Evolutionary conservation across 2,329 filamentous ascomycete species (phyloP).

Genomic region (Xylariomycetidae sp.): DNA sequence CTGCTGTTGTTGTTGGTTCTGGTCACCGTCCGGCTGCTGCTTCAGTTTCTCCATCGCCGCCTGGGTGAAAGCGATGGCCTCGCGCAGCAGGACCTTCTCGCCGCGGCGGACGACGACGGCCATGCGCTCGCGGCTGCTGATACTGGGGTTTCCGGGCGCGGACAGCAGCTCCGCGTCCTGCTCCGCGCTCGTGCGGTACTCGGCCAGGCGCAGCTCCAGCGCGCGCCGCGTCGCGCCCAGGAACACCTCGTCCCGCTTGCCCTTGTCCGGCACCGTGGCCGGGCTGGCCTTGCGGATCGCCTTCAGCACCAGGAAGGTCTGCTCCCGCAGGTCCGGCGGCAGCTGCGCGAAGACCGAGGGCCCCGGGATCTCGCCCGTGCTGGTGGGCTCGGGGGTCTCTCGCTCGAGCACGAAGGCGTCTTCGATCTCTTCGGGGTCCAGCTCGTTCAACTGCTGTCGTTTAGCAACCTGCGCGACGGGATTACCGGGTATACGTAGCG

Average conservation of each 20-base stretch:
- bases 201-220: conserved; percentile 31
- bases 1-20: conserved; percentile 18
- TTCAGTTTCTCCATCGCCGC: conserved; percentile 18
- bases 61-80: conserved; percentile 38
- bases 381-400: conserved; percentile 44
- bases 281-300: conserved; percentile 38
- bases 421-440: conserved; percentile 64
- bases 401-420: conserved; percentile 67
- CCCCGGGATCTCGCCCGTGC: conserved; percentile 38
- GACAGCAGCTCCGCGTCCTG: conserved; percentile 35
- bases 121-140: conserved; percentile 44
- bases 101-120: conserved; percentile 63
- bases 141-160: conserved; percentile 6
- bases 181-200: conserved; percentile 36
- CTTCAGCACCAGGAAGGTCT: conserved; percentile 46
- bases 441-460: conserved; percentile 27
- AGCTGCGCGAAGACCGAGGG: conserved; percentile 34
- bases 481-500: background rate
- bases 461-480: conserved; percentile 15
- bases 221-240: conserved; percentile 33
- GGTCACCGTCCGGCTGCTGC: conserved; percentile 7
- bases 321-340: conserved; percentile 45
- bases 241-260: conserved; percentile 41
- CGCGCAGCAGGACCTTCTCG: conserved; percentile 61
- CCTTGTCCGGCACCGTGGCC: conserved; percentile 40